Base-by-base conservation (phyloP, 768 basidiomycete species). In the Pleurotus sapidus region DNA sequence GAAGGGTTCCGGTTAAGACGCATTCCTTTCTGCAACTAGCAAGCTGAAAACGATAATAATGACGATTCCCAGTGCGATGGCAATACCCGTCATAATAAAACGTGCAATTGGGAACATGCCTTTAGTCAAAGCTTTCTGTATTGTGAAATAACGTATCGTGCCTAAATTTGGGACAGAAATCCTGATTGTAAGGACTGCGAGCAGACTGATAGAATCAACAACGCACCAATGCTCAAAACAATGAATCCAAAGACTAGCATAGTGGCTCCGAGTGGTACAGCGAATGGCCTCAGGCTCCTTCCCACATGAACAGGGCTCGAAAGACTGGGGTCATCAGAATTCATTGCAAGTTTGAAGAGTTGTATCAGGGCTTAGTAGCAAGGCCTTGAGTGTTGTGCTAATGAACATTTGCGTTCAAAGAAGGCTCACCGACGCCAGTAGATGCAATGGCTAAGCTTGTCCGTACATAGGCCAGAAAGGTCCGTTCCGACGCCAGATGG, bases 231-330 rank as follows among this genome's bases (percentile, higher is more conserved):
- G 45, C 45, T 17, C 85, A 85, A 12, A 79, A 77, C 48, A 86
- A 87, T 7, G 85, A 86, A 60, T 87, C 91, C 23, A 99, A 78
- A 72, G 98, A 95, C 72, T 98, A 97, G 77, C 95, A 95, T 91
- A 0, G 93, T 89, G 45, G 98, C 77, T 58, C 98, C 91, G 40
- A 98, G 80, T 23, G 98, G 84, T 30, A 53, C 34, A 14, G 30
- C 30, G 8, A 34, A 34, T 34, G 9, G 30, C 30, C 30, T 34
- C 8, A 34, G 30, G 30, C 30, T 34, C 30, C 30, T 34, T 34
- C 30, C 30, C 1, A 34, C 3, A 34, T 9, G 30, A 11, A 34
- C 30, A 34, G 30, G 30, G 30, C 8, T 34, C 11, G 30, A 7
- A 2, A 34, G 30, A 34, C 30, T 34, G 9, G 30, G 30, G 30